phyloP scores from a whole-genome alignment of 106 monocot species.

The Allium sativum region DNA sequence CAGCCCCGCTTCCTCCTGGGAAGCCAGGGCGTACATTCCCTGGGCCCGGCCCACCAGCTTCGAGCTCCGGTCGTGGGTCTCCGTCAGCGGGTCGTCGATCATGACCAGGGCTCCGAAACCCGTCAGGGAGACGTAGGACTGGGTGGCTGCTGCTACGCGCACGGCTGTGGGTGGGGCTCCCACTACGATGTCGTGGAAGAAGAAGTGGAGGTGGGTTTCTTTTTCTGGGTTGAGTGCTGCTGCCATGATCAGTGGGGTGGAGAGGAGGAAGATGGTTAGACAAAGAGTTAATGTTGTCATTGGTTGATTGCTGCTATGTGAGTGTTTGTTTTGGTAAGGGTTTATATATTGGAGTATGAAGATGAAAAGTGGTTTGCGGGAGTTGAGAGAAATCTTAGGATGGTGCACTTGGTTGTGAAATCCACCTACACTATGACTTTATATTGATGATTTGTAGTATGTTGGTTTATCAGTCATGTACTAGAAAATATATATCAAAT shows the following conservation, averaged over 20 bases:
- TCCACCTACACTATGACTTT: too few relatives aligned
- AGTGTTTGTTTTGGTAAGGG: not conserved
- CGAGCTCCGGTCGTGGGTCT: constrained; percentile 13
- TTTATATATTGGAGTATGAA: not conserved
- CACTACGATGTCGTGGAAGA: constrained; percentile 30
- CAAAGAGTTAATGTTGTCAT: not conserved
- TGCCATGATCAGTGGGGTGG: not conserved
- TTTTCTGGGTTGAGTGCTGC: not conserved
- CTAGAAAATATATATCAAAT: too few relatives aligned
- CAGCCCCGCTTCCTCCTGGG: not conserved
- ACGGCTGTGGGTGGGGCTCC: constrained; percentile 17
- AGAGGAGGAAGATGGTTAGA: not conserved
- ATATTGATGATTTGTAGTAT: too few relatives aligned
- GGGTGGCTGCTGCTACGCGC: not conserved
- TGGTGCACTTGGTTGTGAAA: too few relatives aligned
- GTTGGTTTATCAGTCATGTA: too few relatives aligned
- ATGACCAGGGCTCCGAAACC: not conserved
- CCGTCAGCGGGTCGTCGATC: constrained; percentile 37
- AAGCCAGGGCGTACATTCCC: constrained; percentile 20
- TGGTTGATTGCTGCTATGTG: not conserved
- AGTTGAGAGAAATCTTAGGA: not conserved
- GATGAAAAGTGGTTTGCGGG: not conserved
- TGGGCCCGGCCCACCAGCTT: constrained; percentile 22
- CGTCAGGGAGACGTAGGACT: not conserved
- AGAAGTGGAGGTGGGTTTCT: constrained; percentile 18